Base-by-base conservation (phyloP, 1,284 basidiomycete genomes). In the Athelia sp. region DNA sequence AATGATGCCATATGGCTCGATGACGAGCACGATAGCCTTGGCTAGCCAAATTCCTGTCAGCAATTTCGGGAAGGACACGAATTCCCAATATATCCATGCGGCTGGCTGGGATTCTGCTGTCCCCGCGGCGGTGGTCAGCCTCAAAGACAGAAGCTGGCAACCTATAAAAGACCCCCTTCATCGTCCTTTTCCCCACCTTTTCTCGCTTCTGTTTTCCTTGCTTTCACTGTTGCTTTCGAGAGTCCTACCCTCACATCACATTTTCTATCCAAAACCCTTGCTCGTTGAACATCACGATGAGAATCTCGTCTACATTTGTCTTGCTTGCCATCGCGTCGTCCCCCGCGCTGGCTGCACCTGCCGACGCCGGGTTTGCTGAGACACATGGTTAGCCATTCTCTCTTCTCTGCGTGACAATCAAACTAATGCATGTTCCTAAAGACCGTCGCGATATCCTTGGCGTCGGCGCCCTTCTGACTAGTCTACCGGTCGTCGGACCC, bases 211-310 rank as follows among this genome's bases (percentile, higher is more conserved):
- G 18, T 40, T 24, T 22, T 19, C 18, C 10, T 44, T 34, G 19
- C 35, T 18, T 21, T 35, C 15, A 44, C 46, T 46, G 46, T 45
- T 54, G 43, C 26, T 38, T 17, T 29, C 43, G 32, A 49, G 24
- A 36, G 22, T 26, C 43, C 29, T 50, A 52, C 43, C 51, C 45
- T 24, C 48, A 50, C 47, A 50, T 29, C 38, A 47, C 44, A 49
- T 50, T 44, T 26, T 48, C 53, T 54, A 40, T 50, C 43, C 29
- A 46, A 36, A 50, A 11, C 18, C 45, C 35, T 43, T 47, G 43
- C 31, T 36, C 44, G 34, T 35, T 40, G 49, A 22, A 49, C 45
- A 47, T 40, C 48, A 65, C 55, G 43, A 75, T 75, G 74, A 73
- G 69, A 58, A 4, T 29, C 4, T 29, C 26, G 13, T 29, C 26